These are phyloP conservation scores for Colletotrichum musae DNA, from an alignment of 2,329 filamentous ascomycete genomes.

Conservation along the genomic window DNA sequence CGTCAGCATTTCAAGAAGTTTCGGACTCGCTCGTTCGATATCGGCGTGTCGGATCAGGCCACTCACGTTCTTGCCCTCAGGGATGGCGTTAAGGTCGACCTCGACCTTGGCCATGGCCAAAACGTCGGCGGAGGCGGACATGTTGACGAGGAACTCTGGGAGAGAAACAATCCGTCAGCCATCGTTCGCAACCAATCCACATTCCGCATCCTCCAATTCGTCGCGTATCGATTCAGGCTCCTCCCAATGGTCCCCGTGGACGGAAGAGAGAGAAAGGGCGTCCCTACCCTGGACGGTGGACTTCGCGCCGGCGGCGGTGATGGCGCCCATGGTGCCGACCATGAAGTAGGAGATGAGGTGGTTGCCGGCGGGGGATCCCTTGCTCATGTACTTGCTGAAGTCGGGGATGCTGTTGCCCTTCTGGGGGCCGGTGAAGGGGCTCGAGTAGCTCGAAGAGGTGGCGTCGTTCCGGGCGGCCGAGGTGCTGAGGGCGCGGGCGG, in stretches of 20 bases:
- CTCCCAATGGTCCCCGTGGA: not conserved
- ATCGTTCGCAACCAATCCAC: constrained; percentile 2
- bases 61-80: constrained; percentile 99
- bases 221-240: not conserved
- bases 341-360: constrained; percentile 98
- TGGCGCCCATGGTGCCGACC: constrained; percentile 94
- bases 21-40: too few relatives aligned
- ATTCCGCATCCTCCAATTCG: not conserved
- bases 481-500: constrained; percentile 70
- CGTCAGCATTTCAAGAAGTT: constrained; percentile 10
- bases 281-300: constrained; percentile 95
- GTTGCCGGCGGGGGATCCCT: constrained; percentile 77
- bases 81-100: constrained; percentile 91
- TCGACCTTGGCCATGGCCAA: constrained; percentile 99
- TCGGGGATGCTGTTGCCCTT: constrained; percentile 83
- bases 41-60: not conserved
- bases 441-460: constrained; percentile 66
- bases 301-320: constrained; percentile 95
- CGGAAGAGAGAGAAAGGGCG: constrained; percentile 7
- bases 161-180: constrained; percentile 47
- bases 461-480: constrained; percentile 64
- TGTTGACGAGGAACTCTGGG: constrained; percentile 98
- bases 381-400: constrained; percentile 89
- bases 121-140: constrained; percentile 98
- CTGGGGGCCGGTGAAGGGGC: constrained; percentile 75